Evolutionary conservation across 108 stramenopile genomes (phyloP).

Genomic region (Nitzschia inconspicua): DNA sequence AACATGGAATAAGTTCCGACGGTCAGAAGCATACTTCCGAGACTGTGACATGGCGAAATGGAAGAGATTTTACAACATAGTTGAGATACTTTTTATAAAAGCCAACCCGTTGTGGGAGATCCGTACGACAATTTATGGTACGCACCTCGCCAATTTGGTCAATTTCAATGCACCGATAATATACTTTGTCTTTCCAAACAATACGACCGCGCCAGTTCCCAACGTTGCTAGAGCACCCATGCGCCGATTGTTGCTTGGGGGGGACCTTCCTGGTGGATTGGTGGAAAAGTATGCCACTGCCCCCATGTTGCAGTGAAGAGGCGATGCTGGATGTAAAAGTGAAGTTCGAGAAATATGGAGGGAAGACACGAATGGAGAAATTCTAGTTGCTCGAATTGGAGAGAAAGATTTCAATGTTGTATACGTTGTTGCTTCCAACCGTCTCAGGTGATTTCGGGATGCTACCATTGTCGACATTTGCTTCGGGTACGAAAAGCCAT

Average conservation of each 20-base stretch:
- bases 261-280: conserved; percentile 15
- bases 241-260: conserved; percentile 35
- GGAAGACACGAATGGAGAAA: too few species aligned
- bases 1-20: conserved; percentile 85
- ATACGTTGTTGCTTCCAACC: too few species aligned
- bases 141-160: conserved; percentile 90
- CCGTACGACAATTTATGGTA: too few species aligned
- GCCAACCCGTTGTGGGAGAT: too few species aligned
- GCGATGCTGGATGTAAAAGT: neutral
- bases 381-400: too few species aligned
- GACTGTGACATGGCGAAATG: too few species aligned
- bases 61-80: too few species aligned
- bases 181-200: conserved; percentile 88
- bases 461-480: too few species aligned
- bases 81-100: too few species aligned
- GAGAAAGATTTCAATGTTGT: too few species aligned
- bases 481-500: too few species aligned
- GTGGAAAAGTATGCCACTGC: conserved; percentile 39
- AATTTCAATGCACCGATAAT: conserved; percentile 86
- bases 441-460: too few species aligned
- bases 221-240: conserved; percentile 40
- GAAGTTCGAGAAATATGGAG: neutral
- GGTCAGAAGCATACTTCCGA: conserved; percentile 84
- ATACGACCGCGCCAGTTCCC: conserved; percentile 57
- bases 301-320: conserved; percentile 8